A percentile compares a stretch with the other conserved stretches of the same genome.
Evolutionary conservation across 192 early-diverging fungal genomes (phyloP).

Genomic region (Obelidium mucronatum): DNA sequence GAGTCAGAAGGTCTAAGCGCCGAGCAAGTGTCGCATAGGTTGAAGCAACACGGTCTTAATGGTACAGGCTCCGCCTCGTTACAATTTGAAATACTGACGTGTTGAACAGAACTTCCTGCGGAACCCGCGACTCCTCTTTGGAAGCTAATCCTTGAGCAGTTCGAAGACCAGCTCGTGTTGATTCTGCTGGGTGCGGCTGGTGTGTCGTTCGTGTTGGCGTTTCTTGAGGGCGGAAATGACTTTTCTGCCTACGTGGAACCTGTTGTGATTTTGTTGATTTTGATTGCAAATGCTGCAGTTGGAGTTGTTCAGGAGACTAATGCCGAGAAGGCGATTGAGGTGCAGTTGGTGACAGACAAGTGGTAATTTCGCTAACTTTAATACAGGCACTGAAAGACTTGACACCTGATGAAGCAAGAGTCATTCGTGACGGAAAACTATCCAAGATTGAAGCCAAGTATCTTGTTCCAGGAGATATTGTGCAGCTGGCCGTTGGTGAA

Average conservation of each 20-base stretch:
- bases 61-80: constrained; percentile 53
- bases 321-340: constrained; percentile 97
- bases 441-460: constrained; percentile 75
- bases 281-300: constrained; percentile 97
- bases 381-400: constrained; percentile 89
- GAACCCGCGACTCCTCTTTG: constrained; percentile 91
- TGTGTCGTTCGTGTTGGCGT: constrained; percentile 92
- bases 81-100: not conserved
- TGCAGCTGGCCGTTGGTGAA: constrained; percentile 90
- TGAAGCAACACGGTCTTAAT: constrained; percentile 79
- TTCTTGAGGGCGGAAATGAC: constrained; percentile 75
- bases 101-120: constrained; percentile 77
- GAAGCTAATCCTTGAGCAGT: constrained; percentile 95
- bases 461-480: constrained; percentile 97
- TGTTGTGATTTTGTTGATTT: constrained; percentile 95
- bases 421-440: constrained; percentile 77
- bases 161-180: constrained; percentile 97
- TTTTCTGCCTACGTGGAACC: constrained; percentile 93
- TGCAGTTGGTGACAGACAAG: too few relatives aligned
- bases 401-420: constrained; percentile 94
- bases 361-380: not conserved
- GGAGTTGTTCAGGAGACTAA: constrained; percentile 97
- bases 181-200: constrained; percentile 91
- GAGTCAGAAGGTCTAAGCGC: constrained; percentile 68
- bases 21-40: constrained; percentile 66